phyloP scores from a whole-genome alignment of 805 yeast genomes.

The Saccharomyces paradoxus region DNA sequence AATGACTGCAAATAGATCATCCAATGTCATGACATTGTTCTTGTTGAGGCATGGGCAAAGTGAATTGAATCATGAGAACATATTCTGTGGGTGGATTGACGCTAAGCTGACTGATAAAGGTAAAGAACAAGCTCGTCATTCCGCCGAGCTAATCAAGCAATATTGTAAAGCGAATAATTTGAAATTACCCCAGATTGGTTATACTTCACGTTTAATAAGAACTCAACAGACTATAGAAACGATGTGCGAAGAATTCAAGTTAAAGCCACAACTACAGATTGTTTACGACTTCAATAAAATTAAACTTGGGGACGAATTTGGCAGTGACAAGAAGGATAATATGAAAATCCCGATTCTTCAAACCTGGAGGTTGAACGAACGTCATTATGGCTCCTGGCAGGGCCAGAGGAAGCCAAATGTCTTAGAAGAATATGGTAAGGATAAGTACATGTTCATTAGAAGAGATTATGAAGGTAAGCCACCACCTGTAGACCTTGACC shows the following conservation, averaged over 20 bases:
- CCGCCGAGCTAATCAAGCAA: conserved; percentile 48
- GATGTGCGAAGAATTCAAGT: conserved; percentile 42
- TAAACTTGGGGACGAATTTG: neutral
- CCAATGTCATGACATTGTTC: conserved; percentile 5
- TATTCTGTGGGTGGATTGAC: conserved; percentile 79
- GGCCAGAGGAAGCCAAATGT: conserved; percentile 63
- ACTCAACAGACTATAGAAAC: conserved; percentile 64
- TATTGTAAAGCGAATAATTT: conserved; percentile 11
- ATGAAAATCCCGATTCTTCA: conserved; percentile 44
- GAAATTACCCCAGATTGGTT: conserved; percentile 43
- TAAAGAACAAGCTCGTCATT: conserved; percentile 50
- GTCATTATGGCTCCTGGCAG: conserved; percentile 73
- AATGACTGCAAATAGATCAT: neutral
- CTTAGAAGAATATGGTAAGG: conserved; percentile 53
- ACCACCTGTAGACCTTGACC: conserved; percentile 30
- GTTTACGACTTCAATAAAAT: conserved; percentile 5
- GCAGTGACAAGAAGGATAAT: conserved; percentile 30
- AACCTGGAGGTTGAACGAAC: conserved; percentile 69
- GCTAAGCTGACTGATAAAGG: conserved; percentile 58
- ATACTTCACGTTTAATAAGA: conserved; percentile 61
- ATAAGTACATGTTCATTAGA: conserved; percentile 66
- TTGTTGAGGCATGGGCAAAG: conserved; percentile 73
- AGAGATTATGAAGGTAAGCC: conserved; percentile 69
- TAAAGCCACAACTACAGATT: conserved; percentile 9
- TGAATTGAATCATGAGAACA: conserved; percentile 60